phyloP scores from a whole-genome alignment of 805 yeast genomes.

The Kurtzmaniella cleridarum region DNA sequence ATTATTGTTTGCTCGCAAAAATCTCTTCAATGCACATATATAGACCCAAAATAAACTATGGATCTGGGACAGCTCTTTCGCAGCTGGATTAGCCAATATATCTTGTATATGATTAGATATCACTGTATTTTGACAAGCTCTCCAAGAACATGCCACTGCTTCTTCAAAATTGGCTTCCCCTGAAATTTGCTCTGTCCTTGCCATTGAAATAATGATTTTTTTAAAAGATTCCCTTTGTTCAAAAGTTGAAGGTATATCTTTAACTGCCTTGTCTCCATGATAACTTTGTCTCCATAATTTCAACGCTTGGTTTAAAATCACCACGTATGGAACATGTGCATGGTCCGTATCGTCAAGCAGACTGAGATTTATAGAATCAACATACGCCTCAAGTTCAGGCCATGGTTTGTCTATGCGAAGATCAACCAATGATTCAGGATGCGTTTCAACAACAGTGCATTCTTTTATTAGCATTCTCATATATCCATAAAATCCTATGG shows the following conservation, averaged over 20 bases:
- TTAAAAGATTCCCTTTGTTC: constrained; percentile 39
- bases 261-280: constrained; percentile 23
- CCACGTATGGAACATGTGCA: constrained; percentile 66
- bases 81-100: constrained; percentile 13
- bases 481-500: constrained; percentile 64
- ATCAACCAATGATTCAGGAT: constrained; percentile 55
- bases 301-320: constrained; percentile 53
- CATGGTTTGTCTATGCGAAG: constrained; percentile 68
- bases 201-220: constrained; percentile 19
- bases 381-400: constrained; percentile 53
- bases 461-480: constrained; percentile 49
- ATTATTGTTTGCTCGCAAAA: constrained; percentile 31
- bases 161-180: constrained; percentile 44
- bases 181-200: constrained; percentile 41
- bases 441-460: constrained; percentile 67
- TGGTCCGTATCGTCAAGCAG: constrained; percentile 39
- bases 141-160: constrained; percentile 28
- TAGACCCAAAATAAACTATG: constrained; percentile 56
- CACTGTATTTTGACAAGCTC: constrained; percentile 32
- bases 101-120: constrained; percentile 24
- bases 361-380: constrained; percentile 46
- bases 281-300: constrained; percentile 31
- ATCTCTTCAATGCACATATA: constrained; percentile 48
- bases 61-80: not conserved
- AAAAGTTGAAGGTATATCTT: too few species aligned